Conservation (phyloP, 176 grass and related monocot genomes). For the Alloteropsis semialata region DNA sequence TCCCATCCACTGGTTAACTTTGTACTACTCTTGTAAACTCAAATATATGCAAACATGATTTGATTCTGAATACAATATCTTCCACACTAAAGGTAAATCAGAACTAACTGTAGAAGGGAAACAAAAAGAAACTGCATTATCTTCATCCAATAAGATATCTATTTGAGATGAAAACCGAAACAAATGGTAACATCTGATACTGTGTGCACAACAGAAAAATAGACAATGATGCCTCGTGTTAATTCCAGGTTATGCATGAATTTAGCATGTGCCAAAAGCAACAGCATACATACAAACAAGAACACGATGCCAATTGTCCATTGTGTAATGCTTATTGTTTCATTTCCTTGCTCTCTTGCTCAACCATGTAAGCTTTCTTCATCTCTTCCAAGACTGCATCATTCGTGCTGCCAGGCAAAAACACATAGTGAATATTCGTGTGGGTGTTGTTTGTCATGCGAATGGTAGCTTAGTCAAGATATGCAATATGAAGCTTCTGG, state of each 20-base stretch:
- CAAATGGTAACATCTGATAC: neutral
- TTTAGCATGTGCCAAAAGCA: slow-evolving; percentile 13
- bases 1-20: neutral
- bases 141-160: neutral
- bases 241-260: slow-evolving; percentile 25
- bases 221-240: neutral
- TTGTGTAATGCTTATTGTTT: slow-evolving; percentile 29
- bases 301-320: neutral
- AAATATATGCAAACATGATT: neutral
- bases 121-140: neutral
- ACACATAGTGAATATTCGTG: neutral
- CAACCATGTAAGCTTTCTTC: slow-evolving; percentile 81
- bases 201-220: neutral
- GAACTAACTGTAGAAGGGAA: neutral
- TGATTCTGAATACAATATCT: neutral
- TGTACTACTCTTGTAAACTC: neutral
- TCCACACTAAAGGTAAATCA: neutral
- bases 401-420: slow-evolving; percentile 78
- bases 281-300: slow-evolving; percentile 30
- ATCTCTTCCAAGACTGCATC: slow-evolving; percentile 84
- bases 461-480: neutral
- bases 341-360: slow-evolving; percentile 64
- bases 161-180: neutral
- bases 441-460: neutral
- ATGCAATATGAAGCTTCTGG: neutral